Evolutionary conservation across 2,329 filamentous ascomycete species (phyloP), one percentile per base, ranked within the genome.

Genomic region (Chrysoporthe cubensis): DNA sequence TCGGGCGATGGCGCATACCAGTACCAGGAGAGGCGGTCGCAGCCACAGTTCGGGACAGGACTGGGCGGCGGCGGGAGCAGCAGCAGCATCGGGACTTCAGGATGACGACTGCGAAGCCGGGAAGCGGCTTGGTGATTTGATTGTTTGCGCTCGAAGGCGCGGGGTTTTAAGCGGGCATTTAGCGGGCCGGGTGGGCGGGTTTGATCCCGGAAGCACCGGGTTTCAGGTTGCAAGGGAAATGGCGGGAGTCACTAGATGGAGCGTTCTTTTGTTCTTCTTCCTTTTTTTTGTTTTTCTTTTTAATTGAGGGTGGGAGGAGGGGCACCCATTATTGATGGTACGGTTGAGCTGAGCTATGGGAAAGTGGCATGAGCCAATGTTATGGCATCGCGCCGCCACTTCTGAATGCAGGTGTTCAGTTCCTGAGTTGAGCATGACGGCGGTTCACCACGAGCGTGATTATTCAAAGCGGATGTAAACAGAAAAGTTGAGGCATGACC

Each of bases 1-100:
- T 65, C 62, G 4, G 62, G 48, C 16, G 68, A 69, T 44, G 63
- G 58, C 44, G 18, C 65, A 34, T 69, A 65, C 44, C 66, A 67
- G 32, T 69, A 67, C 40, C 68, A 65, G 52, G 62, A 63, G 43
- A 65, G 57, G 26, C 65, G 63, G 14, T 65, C 62, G 14, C 61
- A 65, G 65, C 48, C 48, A 42, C 62, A 40, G 5, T 64, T 64
- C 34, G 54, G 52, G 18, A 57, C 40, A 1, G 21, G 37, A 9
- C 43, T 64, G 1, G 43, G 32, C 16, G 18, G 44, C n/a, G 62
- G 62, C 3, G 50, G 62, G 50, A 69, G 57, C 32, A 64, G 48
- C 13, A 69, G 57, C 48, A 69, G 57, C n/a, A 60, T 40, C 50
- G 50, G 50, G 3, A 60, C 50, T 65, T 69, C 26, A 62, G 68